phyloP scores from a whole-genome alignment of 345 rosid genomes.

The Erucastrum elatum region DNA sequence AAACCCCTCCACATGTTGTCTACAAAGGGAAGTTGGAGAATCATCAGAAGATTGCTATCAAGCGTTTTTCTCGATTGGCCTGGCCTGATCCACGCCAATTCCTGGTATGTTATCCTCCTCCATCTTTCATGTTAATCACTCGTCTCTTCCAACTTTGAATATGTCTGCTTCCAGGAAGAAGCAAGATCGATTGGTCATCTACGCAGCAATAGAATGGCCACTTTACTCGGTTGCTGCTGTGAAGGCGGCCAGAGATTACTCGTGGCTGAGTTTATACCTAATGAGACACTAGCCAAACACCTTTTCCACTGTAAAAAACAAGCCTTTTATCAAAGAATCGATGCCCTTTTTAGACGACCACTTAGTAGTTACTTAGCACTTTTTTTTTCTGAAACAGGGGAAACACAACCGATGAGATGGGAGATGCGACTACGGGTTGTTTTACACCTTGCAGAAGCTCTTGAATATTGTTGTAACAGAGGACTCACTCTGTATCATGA shows the following conservation, averaged over 20 bases:
- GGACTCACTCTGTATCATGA: conserved; percentile 82
- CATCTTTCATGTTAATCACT: neutral
- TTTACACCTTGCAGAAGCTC: conserved; percentile 78
- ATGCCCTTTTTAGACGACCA: neutral
- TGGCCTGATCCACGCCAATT: conserved; percentile 91
- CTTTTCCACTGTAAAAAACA: conserved; percentile 67
- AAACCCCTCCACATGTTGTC: conserved; percentile 78
- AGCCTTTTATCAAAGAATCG: neutral
- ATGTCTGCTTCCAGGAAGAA: conserved; percentile 56
- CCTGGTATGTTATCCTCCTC: conserved; percentile 44
- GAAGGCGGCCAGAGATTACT: conserved; percentile 78
- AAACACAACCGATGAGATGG: conserved; percentile 89
- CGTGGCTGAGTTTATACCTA: conserved; percentile 80
- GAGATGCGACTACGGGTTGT: conserved; percentile 91
- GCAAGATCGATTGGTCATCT: conserved; percentile 76
- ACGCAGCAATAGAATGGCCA: conserved; percentile 67
- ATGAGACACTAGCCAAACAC: conserved; percentile 84
- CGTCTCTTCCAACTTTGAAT: neutral
- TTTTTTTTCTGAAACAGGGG: conserved; percentile 56
- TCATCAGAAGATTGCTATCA: conserved; percentile 71
- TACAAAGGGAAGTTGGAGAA: conserved; percentile 72
- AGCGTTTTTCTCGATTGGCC: conserved; percentile 70
- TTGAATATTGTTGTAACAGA: conserved; percentile 76
- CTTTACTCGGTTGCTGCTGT: conserved; percentile 81
- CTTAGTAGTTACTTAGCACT: neutral